Percentiles rank a stretch among this genome's conserved stretches.
phyloP scores from a whole-genome alignment of 2,329 filamentous ascomycete species.

The Chaetothyriales sp. region DNA sequence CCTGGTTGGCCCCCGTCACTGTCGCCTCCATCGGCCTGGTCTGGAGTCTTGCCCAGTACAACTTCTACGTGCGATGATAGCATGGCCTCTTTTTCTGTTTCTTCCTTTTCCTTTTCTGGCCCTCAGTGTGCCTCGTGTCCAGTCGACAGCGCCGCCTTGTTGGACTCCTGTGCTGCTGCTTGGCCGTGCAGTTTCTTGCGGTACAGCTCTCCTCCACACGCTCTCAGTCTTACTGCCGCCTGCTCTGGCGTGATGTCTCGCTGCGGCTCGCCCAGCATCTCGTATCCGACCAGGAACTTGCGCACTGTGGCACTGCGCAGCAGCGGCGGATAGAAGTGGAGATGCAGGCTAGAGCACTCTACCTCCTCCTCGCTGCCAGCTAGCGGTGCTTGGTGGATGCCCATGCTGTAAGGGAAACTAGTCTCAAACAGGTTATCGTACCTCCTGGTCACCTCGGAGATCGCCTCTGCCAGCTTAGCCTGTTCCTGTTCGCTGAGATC shows the following conservation, averaged over 20 bases:
- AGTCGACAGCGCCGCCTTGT: slow-evolving; percentile 7
- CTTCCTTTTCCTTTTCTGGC: not conserved
- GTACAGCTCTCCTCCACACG: slow-evolving; percentile 70
- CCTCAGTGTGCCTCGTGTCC: slow-evolving; percentile 3
- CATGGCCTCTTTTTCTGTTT: too few species aligned
- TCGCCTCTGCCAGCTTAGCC: slow-evolving; percentile 59
- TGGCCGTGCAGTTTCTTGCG: slow-evolving; percentile 41
- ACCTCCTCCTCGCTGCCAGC: slow-evolving; percentile 68
- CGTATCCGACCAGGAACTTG: slow-evolving; percentile 94
- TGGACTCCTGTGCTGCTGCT: slow-evolving; percentile 4
- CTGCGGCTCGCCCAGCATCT: slow-evolving; percentile 95
- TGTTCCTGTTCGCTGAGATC: slow-evolving; percentile 63
- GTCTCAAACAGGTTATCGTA: slow-evolving; percentile 98
- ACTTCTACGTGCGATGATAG: slow-evolving; percentile 44
- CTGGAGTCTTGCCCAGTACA: slow-evolving; percentile 55
- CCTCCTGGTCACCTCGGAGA: slow-evolving; percentile 74
- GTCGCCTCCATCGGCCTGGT: slow-evolving; percentile 40
- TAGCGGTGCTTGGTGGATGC: slow-evolving; percentile 86
- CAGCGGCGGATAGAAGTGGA: slow-evolving; percentile 94
- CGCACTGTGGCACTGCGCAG: slow-evolving; percentile 82
- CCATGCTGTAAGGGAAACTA: slow-evolving; percentile 92
- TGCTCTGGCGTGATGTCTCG: slow-evolving; percentile 96
- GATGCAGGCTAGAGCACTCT: slow-evolving; percentile 77
- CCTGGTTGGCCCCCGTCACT: slow-evolving; percentile 43
- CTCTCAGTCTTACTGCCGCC: slow-evolving; percentile 61